These are phyloP conservation scores for Fonsecaea monophora DNA, from an alignment of 2,329 filamentous ascomycete species.

Conservation along the genomic window DNA sequence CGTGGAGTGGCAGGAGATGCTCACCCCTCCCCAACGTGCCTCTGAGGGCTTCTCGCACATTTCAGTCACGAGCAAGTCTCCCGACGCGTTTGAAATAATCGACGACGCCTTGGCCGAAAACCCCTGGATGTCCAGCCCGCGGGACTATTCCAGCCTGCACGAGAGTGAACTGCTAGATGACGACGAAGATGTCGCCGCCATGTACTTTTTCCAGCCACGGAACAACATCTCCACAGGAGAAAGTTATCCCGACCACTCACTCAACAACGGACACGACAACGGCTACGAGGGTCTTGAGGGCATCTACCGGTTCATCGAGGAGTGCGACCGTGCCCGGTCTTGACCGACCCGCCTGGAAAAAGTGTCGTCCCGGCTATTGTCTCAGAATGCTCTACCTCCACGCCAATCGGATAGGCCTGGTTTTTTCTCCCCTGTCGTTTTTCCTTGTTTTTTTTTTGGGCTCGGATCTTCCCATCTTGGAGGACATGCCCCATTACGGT, in stretches of 20 bases:
- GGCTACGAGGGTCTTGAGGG: slow-evolving; percentile 68
- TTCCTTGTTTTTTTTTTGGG: background rate
- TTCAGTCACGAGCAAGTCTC: slow-evolving; percentile 41
- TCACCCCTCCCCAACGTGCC: slow-evolving; percentile 50
- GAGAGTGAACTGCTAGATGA: slow-evolving; percentile 53
- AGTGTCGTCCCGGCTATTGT: background rate
- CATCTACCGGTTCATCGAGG: slow-evolving; percentile 70
- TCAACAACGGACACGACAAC: slow-evolving; percentile 39
- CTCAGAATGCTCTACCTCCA: slow-evolving; percentile 1
- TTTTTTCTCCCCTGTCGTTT: background rate
- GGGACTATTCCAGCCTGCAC: slow-evolving; percentile 65
- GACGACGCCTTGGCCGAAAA: slow-evolving; percentile 55
- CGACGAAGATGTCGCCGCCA: slow-evolving; percentile 45
- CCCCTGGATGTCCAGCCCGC: slow-evolving; percentile 61
- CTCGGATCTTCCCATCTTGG: background rate
- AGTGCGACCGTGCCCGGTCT: slow-evolving; percentile 61
- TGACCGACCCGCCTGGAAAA: background rate
- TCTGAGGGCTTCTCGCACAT: slow-evolving; percentile 38
- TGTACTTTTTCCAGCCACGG: slow-evolving; percentile 38
- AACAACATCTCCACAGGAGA: slow-evolving; percentile 20
- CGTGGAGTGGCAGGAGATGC: slow-evolving; percentile 65
- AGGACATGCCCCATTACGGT: background rate
- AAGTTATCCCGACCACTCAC: slow-evolving; percentile 24
- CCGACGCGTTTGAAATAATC: slow-evolving; percentile 29
- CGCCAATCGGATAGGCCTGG: too few species aligned